Evolutionary conservation across 2,329 filamentous ascomycete genomes (phyloP).

Genomic region (Biscogniauxia marginata): DNA sequence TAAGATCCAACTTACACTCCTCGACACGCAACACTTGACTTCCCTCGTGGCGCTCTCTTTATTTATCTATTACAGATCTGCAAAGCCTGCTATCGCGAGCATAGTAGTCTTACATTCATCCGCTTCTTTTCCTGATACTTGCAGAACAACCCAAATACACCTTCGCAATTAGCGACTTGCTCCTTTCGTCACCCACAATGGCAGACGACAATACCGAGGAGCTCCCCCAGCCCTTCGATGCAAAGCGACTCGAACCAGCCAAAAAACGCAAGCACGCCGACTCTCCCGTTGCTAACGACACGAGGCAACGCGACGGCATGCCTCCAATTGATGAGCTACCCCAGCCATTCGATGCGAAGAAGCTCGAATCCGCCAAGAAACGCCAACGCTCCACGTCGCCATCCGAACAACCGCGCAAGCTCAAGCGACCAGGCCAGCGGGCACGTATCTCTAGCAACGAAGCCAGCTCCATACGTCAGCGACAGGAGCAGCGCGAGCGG

Average conservation of each 20-base stretch:
- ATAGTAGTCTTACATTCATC: no score
- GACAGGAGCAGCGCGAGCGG: slow-evolving; percentile 56
- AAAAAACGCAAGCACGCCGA: slow-evolving; percentile 41
- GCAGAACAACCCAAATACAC: not conserved
- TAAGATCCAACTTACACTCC: not conserved
- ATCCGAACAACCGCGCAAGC: slow-evolving; percentile 53
- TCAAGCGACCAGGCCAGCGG: slow-evolving; percentile 66
- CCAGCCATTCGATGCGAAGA: slow-evolving; percentile 60
- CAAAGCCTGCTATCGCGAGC: no score
- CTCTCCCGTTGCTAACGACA: slow-evolving; percentile 29
- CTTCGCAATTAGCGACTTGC: slow-evolving; percentile 3
- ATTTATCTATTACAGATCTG: no score
- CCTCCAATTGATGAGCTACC: slow-evolving; percentile 46
- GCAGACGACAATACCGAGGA: slow-evolving; percentile 33
- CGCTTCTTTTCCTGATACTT: no score
- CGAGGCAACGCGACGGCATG: slow-evolving; percentile 28
- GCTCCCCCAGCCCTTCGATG: slow-evolving; percentile 41
- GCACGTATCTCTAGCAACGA: slow-evolving; percentile 67
- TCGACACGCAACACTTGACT: not conserved
- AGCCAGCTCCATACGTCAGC: slow-evolving; percentile 64
- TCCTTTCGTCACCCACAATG: slow-evolving; percentile 29
- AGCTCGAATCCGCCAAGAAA: slow-evolving; percentile 58
- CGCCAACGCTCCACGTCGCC: slow-evolving; percentile 54
- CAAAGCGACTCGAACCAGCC: slow-evolving; percentile 39
- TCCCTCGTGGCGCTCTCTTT: no score